Evolutionary conservation across 2,329 filamentous ascomycete genomes (phyloP).

Genomic region (Ophiocordyceps camponoti-saundersi): DNA sequence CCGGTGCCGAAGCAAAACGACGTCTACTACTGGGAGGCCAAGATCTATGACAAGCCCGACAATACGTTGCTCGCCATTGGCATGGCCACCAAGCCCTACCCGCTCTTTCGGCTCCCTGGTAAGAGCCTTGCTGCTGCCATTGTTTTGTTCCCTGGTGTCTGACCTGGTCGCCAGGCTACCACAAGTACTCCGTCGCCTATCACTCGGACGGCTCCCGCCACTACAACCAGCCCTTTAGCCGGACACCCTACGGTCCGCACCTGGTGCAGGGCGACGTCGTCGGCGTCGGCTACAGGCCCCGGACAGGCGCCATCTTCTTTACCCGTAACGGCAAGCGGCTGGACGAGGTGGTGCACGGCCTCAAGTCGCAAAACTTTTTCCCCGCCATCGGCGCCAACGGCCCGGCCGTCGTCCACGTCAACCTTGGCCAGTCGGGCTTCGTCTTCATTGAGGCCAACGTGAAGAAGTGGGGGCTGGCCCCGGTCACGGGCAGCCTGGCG

Average conservation of each 20-base stretch:
- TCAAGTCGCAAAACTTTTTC: slow-evolving; percentile 95
- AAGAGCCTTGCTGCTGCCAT: slow-evolving; percentile 14
- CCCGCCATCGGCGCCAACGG: slow-evolving; percentile 93
- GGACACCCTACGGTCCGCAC: slow-evolving; percentile 64
- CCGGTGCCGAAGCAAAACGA: slow-evolving; percentile 98
- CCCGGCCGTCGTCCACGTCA: slow-evolving; percentile 83
- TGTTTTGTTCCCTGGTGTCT: neutral
- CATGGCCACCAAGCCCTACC: slow-evolving; percentile 93
- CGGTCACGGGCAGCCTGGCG: slow-evolving; percentile 86
- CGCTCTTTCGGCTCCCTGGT: slow-evolving; percentile 87
- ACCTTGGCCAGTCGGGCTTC: slow-evolving; percentile 94
- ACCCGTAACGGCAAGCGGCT: slow-evolving; percentile 96
- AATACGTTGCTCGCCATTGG: slow-evolving; percentile 75
- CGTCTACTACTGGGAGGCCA: slow-evolving; percentile 98
- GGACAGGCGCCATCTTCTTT: slow-evolving; percentile 92
- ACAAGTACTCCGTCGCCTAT: slow-evolving; percentile 87
- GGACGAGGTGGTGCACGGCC: slow-evolving; percentile 81
- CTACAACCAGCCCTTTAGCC: slow-evolving; percentile 80
- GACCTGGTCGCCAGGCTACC: slow-evolving; percentile 40
- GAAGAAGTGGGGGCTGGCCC: slow-evolving; percentile 97
- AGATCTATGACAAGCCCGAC: slow-evolving; percentile 95
- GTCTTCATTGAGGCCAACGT: slow-evolving; percentile 99
- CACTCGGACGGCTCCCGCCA: slow-evolving; percentile 73
- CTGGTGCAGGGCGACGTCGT: slow-evolving; percentile 91
- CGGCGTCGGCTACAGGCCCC: slow-evolving; percentile 84